Conservation (phyloP, 2,329 filamentous ascomycete species). For the Verticillium alfalfae region DNA sequence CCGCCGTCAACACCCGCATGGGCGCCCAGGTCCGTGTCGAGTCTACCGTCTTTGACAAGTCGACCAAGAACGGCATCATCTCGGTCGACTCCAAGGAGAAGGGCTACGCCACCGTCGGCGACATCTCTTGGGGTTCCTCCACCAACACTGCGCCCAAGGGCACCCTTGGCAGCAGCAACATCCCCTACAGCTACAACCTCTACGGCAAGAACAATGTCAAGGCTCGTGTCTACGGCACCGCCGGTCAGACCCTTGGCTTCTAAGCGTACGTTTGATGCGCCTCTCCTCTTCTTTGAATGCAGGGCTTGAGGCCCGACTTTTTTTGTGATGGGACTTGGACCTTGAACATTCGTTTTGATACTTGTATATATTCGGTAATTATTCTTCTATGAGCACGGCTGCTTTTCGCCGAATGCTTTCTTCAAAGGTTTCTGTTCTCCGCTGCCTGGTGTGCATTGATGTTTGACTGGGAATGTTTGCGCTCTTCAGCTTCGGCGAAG, state of each 20-base stretch:
- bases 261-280: conserved; percentile 11
- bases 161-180: conserved; percentile 45
- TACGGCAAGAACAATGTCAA: conserved; percentile 42
- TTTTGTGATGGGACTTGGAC: neutral
- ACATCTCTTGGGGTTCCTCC: conserved; percentile 36
- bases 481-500: no score
- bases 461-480: no score
- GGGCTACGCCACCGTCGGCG: conserved; percentile 33
- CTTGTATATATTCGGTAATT: neutral
- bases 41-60: conserved; percentile 43
- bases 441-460: no score
- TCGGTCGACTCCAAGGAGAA: conserved; percentile 32
- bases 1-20: conserved; percentile 50
- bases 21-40: conserved; percentile 51
- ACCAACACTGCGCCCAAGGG: conserved; percentile 43
- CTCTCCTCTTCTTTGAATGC: neutral
- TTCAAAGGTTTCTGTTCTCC: neutral
- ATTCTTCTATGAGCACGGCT: neutral
- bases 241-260: conserved; percentile 29
- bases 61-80: conserved; percentile 27
- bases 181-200: conserved; percentile 40
- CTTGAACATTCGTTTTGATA: neutral
- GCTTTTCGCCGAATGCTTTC: neutral
- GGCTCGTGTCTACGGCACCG: conserved; percentile 30
- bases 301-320: neutral